A percentile compares a stretch with the other conserved stretches of the same genome.
Conservation (phyloP, 2,329 filamentous ascomycete species). For the Claviceps sp. region DNA sequence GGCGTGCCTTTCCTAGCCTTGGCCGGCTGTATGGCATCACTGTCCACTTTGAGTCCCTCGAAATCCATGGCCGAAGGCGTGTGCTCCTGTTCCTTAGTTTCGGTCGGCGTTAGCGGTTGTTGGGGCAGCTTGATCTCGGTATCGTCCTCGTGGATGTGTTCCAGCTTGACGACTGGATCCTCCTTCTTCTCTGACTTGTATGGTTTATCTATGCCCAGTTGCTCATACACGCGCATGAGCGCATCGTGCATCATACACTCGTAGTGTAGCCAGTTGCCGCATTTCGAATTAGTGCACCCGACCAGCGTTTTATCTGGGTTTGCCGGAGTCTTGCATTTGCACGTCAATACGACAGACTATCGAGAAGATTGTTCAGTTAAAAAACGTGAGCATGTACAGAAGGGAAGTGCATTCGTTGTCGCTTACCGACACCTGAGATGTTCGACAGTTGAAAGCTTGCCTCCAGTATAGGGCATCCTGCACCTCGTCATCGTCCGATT, state of each 20-base stretch:
- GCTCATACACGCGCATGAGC: slow-evolving; percentile 34
- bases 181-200: slow-evolving; percentile 35
- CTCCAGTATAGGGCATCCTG: slow-evolving; percentile 49
- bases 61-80: slow-evolving; percentile 40
- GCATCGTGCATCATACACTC: slow-evolving; percentile 47
- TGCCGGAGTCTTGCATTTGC: slow-evolving; percentile 45
- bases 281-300: slow-evolving; percentile 40
- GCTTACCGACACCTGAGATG: slow-evolving; percentile 44
- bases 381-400: neutral
- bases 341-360: slow-evolving; percentile 41
- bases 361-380: neutral
- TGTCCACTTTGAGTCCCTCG: slow-evolving; percentile 31
- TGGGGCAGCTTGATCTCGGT: slow-evolving; percentile 16
- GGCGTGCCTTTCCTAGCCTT: slow-evolving; percentile 19
- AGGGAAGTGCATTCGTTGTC: neutral
- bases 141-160: neutral
- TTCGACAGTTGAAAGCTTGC: slow-evolving; percentile 46
- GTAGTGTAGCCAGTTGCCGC: slow-evolving; percentile 49
- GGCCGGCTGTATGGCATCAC: slow-evolving; percentile 22
- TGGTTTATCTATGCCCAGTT: slow-evolving; percentile 36
- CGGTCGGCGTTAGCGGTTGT: slow-evolving; percentile 37
- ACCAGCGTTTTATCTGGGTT: slow-evolving; percentile 49
- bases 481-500: slow-evolving; percentile 52
- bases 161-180: slow-evolving; percentile 23
- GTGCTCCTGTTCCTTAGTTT: slow-evolving; percentile 32